Evolutionary conservation across 495 filamentous ascomycete genomes (phyloP), one percentile per base, ranked within the genome.

Genomic region (Talaromyces stipitatus): DNA sequence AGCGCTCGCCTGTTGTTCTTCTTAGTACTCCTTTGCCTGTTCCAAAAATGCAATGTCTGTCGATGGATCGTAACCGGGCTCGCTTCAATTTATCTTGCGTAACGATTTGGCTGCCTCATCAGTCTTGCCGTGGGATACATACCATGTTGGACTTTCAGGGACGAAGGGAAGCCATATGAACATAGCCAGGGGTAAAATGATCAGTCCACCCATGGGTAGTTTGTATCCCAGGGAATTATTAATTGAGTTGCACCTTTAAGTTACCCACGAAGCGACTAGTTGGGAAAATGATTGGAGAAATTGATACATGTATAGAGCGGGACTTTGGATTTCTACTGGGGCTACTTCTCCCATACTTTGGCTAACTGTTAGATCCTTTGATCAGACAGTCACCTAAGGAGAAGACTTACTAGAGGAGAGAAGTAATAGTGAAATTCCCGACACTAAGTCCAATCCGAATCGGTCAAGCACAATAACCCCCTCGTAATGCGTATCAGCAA

Each of bases 201-300:
- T 63, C 2, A 70, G 65, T 8, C 64, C 38, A 8, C 68, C 64
- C 68, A 73, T 71, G n/a, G 71, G 69, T 51, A 73, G 63, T 16
- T 58, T 57, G 55, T 70, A 73, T 3, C 64, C 66, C 22, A 52
- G 32, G 1, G 64, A 56, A 47, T 54, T 61, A 7, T 55, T n/a
- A 24, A 71, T 66, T 16, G 43, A 43, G 41, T 70, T 52, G 0
- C 67, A 71, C 45, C 70, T 69, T 58, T 72, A 66, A 12, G 62
- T 66, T 60, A 72, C 60, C 43, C 68, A 60, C 10, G 69, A 57
- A 2, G 57, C 71, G 56, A 69, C 66, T 7, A 72, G 61, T 30
- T 72, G 69, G 2, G 69, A 67, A 62, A 58, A 61, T 23, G 67
- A 69, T 54, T 70, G 71, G 53, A 73, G 61, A 55, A 72, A 70